Conservation (phyloP, 108 stramenopile species). For the Skeletonema costatum region DNA sequence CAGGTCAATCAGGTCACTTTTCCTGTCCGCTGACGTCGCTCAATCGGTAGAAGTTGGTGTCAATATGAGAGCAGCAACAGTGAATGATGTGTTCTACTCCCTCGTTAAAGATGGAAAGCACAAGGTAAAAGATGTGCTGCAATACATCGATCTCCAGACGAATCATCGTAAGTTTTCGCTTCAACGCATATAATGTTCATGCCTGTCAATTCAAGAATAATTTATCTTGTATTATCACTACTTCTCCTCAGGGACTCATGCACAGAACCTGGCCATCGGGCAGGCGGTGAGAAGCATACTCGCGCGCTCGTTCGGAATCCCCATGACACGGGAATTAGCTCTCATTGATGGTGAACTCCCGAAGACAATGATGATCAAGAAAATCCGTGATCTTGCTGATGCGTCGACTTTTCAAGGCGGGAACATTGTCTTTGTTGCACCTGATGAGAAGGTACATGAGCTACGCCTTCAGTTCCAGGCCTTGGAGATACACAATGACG, state of each 20-base stretch:
- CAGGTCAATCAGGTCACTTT: background rate
- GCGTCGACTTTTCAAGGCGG: background rate
- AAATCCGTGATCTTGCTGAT: constrained; percentile 6
- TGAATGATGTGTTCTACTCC: constrained; percentile 12
- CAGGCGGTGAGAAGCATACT: constrained; percentile 7
- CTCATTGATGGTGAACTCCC: constrained; percentile 8
- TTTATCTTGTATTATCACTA: background rate
- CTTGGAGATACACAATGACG: constrained; percentile 16
- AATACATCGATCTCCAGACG: background rate
- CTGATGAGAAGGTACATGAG: constrained; percentile 11
- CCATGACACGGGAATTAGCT: background rate
- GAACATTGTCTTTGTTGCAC: constrained; percentile 20
- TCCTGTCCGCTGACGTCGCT: constrained; percentile 5
- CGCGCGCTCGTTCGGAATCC: constrained; percentile 9
- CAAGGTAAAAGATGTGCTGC: constrained; percentile 11
- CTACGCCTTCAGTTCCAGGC: constrained; percentile 7
- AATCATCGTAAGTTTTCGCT: constrained; percentile 10
- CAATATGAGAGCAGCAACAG: constrained; percentile 9
- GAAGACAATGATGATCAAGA: background rate
- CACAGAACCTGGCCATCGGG: constrained; percentile 17
- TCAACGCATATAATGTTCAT: background rate
- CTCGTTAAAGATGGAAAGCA: constrained; percentile 8
- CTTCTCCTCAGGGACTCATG: background rate
- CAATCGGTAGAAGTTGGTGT: constrained; percentile 16
- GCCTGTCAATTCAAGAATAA: background rate